A percentile compares a stretch with the other conserved stretches of the same genome.
These are phyloP conservation scores for Exserohilum turcica DNA, from an alignment of 2,329 filamentous ascomycete species.

Conservation along the genomic window DNA sequence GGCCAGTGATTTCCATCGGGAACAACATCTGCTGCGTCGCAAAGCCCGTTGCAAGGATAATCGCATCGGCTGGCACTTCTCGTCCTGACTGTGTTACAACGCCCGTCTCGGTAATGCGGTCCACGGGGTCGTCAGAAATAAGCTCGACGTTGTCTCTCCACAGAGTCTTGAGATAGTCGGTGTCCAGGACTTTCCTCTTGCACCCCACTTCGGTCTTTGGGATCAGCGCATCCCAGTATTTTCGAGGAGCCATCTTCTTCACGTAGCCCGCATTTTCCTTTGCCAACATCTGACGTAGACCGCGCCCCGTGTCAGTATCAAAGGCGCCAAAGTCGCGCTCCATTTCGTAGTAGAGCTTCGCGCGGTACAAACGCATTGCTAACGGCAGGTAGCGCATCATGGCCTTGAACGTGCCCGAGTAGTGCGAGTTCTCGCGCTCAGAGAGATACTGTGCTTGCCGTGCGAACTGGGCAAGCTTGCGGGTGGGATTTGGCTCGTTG, in stretches of 20 bases:
- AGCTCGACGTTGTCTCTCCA: slow-evolving; percentile 53
- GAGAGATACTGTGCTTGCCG: slow-evolving; percentile 58
- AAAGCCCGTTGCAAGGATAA: slow-evolving; percentile 58
- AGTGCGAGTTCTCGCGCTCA: slow-evolving; percentile 52
- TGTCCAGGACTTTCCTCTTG: slow-evolving; percentile 56
- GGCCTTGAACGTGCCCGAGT: slow-evolving; percentile 50
- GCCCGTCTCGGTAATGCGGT: slow-evolving; percentile 46
- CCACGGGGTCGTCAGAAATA: slow-evolving; percentile 49
- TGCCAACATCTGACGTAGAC: slow-evolving; percentile 45
- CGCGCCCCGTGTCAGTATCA: slow-evolving; percentile 45
- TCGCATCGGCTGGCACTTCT: slow-evolving; percentile 51
- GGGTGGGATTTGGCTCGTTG: slow-evolving; percentile 42
- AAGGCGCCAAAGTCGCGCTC: slow-evolving; percentile 54
- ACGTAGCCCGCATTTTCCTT: slow-evolving; percentile 52
- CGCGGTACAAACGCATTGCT: slow-evolving; percentile 53
- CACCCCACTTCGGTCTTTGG: slow-evolving; percentile 55
- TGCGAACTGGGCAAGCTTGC: slow-evolving; percentile 55
- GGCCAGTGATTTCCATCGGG: slow-evolving; percentile 55
- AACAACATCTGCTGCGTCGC: slow-evolving; percentile 55
- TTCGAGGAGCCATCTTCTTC: slow-evolving; percentile 49
- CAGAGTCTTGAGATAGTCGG: slow-evolving; percentile 53
- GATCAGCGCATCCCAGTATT: slow-evolving; percentile 53
- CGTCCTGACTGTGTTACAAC: slow-evolving; percentile 49
- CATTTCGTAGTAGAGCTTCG: slow-evolving; percentile 51
- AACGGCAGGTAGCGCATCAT: slow-evolving; percentile 54